Evolutionary conservation across 257 asterid genomes (phyloP), one percentile per base, ranked within the genome.

Genomic region (Petunia secreta): DNA sequence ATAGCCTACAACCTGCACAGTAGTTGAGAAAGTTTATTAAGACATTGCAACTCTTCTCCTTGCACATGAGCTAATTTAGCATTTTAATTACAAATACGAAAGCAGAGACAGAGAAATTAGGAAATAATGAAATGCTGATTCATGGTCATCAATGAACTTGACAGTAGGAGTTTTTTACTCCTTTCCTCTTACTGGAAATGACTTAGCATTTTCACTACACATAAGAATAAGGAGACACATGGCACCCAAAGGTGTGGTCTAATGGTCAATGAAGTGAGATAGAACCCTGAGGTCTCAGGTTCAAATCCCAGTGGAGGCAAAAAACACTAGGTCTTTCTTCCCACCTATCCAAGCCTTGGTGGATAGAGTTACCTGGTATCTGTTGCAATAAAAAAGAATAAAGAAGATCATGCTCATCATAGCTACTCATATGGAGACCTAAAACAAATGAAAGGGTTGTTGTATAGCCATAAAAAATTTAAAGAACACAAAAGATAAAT

Each of bases 1-100:
- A 34, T 93, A 95, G 25, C 99, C 98, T 34, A 95, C 97, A 50
- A 91, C 94, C 99, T 92, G 87, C 63, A 65, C 77, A 63, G 81
- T 59, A 77, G 53, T 82, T 43, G 14, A 57, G 78, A 14, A 7
- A 4, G 25, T 10, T 37, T 37, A 44, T 54, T 0, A 34, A 78
- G 63, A 62, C 43, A 5, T 1, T 25, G 81, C 44, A 9, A 64
- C 38, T 78, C 55, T 1, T 41, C 15, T 62, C 3, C 43, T 78
- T 46, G 67, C 54, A 25, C 25, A 71, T 59, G 1, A 71, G 50
- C 46, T 34, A 43, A 3, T 60, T 71, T 50, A 50, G 6, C 62
- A 71, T 71, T 11, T 44, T 62, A 25, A 34, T 62, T 36, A 59
- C 8, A 15, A 62, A 63, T 63, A 58, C 46, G 14, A 43, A 65